These are phyloP conservation scores for Piper betle DNA, from an alignment of 164 flowering plant species.

Conservation along the genomic window DNA sequence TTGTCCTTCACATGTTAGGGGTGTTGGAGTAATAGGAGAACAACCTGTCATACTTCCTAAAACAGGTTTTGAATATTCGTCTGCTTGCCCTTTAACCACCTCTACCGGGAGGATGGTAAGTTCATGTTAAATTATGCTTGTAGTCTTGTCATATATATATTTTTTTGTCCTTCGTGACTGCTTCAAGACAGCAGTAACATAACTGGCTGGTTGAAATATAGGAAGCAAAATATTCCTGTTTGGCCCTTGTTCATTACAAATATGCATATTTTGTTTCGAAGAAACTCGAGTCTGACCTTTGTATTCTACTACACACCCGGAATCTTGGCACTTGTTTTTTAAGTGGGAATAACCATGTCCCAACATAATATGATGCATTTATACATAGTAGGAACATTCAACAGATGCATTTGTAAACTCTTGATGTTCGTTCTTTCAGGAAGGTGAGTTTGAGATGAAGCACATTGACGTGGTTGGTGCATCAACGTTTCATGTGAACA, in stretches of 20 bases:
- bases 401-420: neutral
- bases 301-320: neutral
- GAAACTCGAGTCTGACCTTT: too few species aligned
- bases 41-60: conserved; percentile 93
- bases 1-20: conserved; percentile 33
- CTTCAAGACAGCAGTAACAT: neutral
- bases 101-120: conserved; percentile 89
- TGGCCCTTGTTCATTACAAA: too few species aligned
- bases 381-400: neutral
- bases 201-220: neutral
- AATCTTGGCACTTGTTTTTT: neutral
- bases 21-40: conserved; percentile 90
- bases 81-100: conserved; percentile 86
- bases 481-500: conserved; percentile 66
- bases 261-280: neutral
- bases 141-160: too few species aligned
- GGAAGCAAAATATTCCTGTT: neutral
- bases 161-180: neutral
- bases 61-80: conserved; percentile 84
- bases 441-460: conserved; percentile 95
- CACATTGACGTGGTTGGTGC: conserved; percentile 52
- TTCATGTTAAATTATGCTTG: neutral
- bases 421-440: conserved; percentile 26
- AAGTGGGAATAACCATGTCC: neutral
- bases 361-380: neutral